These are phyloP conservation scores for Clonostachys chloroleuca DNA, from an alignment of 2,329 filamentous ascomycete genomes.

Conservation along the genomic window DNA sequence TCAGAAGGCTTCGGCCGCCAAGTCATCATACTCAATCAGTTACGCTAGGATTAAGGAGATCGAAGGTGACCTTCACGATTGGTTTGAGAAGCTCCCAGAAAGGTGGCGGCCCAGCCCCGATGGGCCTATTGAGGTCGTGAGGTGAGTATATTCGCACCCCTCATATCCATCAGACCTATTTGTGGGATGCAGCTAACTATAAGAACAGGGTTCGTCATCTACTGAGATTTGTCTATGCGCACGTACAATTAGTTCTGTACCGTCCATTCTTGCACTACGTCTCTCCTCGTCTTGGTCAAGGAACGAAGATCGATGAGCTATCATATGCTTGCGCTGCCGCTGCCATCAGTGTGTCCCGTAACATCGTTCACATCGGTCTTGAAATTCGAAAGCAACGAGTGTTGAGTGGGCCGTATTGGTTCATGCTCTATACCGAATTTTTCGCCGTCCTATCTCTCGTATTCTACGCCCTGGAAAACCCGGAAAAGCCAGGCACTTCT, in stretches of 20 bases:
- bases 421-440: conserved; percentile 79
- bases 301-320: conserved; percentile 63
- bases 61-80: conserved; percentile 57
- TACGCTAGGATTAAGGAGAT: conserved; percentile 61
- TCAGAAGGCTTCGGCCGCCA: conserved; percentile 32
- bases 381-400: conserved; percentile 73
- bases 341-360: conserved; percentile 58
- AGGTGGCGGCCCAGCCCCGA: conserved; percentile 77
- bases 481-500: conserved; percentile 66
- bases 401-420: conserved; percentile 82
- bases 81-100: conserved; percentile 65
- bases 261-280: conserved; percentile 82
- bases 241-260: conserved; percentile 80
- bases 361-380: conserved; percentile 75
- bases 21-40: conserved; percentile 57
- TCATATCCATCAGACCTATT: neutral
- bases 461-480: conserved; percentile 78
- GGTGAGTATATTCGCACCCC: conserved; percentile 46
- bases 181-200: neutral
- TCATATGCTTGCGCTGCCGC: conserved; percentile 70
- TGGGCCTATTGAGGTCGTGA: conserved; percentile 67
- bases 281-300: conserved; percentile 55
- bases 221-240: conserved; percentile 73
- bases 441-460: conserved; percentile 76
- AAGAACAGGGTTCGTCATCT: conserved; percentile 61